phyloP scores from a whole-genome alignment of 2,329 filamentous ascomycete species.

The Botrytis squamosa region DNA sequence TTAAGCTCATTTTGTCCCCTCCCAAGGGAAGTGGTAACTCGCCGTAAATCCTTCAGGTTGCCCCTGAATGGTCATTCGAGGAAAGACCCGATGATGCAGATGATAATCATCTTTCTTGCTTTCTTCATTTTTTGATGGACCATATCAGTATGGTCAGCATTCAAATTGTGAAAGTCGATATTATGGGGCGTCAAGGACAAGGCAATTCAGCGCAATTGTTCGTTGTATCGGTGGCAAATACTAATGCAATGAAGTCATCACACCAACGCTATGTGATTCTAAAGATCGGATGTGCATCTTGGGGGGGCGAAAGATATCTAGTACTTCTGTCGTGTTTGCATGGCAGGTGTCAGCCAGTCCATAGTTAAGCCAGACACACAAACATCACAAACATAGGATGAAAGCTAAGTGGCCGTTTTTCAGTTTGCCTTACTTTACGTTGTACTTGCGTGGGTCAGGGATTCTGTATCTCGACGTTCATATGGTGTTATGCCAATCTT shows the following conservation, averaged over 20 bases:
- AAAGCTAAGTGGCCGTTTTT: conserved; percentile 16
- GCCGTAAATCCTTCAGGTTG: conserved; percentile 6
- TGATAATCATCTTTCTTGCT: conserved; percentile 10
- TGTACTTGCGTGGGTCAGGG: conserved; percentile 17
- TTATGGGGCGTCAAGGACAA: conserved; percentile 8
- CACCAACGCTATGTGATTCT: conserved; percentile 20
- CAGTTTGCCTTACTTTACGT: conserved; percentile 17
- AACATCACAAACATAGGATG: conserved; percentile 5
- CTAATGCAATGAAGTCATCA: conserved; percentile 16
- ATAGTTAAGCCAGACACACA: conserved; percentile 11
- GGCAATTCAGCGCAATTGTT: neutral
- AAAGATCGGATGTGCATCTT: conserved; percentile 16
- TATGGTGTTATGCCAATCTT: conserved; percentile 12
- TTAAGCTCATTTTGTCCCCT: conserved; percentile 3
- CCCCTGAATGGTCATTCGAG: conserved; percentile 16
- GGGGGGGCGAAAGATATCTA: conserved; percentile 9
- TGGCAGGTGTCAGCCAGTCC: conserved; percentile 14
- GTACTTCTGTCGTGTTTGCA: conserved; percentile 17
- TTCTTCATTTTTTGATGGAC: neutral
- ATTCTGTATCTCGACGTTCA: neutral
- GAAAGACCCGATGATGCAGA: conserved; percentile 18
- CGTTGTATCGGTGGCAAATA: conserved; percentile 13
- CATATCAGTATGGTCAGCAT: conserved; percentile 17
- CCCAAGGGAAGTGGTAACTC: conserved; percentile 12
- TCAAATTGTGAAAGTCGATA: conserved; percentile 9